Base-by-base conservation (phyloP, 306 rosid genomes). In the Prinsepia uniflora region DNA sequence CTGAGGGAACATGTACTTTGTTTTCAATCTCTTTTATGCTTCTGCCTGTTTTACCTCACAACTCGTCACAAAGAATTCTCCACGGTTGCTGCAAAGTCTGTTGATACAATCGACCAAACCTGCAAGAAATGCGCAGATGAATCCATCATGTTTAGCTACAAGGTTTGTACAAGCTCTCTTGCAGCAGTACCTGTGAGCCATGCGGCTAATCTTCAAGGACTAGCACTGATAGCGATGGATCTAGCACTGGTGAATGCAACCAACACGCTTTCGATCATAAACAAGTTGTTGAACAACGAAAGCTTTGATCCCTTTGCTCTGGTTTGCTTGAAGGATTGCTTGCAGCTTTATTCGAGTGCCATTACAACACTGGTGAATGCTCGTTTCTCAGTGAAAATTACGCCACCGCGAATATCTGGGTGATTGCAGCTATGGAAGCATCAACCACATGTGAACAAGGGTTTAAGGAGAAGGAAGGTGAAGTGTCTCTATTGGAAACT, bases 361-460 rank as follows among this genome's bases (percentile, higher is more conserved):
- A 83, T 78, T 34, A 45, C 76, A 70, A 72, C 75, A 2, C 60
- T 88, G 34, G 73, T 40, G 71, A 69, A 73, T 10, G 85, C 96
- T 1, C 76, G 6, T 84, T 85, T 75, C 66, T 82, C 73, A 75
- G 77, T 0, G 76, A 78, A 65, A 60, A 74, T 1, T 91, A 84
- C 62, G 76, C 58, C 3, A 67, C 59, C 0, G 75, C 85, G 0
- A 75, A 49, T 42, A 47, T 36, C 34, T 75, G 77, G 85, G 58
- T 89, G 74, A 79, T 86, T 80, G 75, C 82, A 2, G 93, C 73
- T 13, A 84, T 82, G 92, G 93, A 84, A 71, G 83, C 84, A 3
- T 76, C 82, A 0, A 15, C 76, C 1, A 87, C 88, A 1, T 91
- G 97, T 62, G 91, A 85, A 43, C 75, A 70, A 56, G 91, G 89